These are phyloP conservation scores for Cutaneotrichosporon sp. DNA, from an alignment of 1,284 basidiomycete genomes.

Conservation along the genomic window DNA sequence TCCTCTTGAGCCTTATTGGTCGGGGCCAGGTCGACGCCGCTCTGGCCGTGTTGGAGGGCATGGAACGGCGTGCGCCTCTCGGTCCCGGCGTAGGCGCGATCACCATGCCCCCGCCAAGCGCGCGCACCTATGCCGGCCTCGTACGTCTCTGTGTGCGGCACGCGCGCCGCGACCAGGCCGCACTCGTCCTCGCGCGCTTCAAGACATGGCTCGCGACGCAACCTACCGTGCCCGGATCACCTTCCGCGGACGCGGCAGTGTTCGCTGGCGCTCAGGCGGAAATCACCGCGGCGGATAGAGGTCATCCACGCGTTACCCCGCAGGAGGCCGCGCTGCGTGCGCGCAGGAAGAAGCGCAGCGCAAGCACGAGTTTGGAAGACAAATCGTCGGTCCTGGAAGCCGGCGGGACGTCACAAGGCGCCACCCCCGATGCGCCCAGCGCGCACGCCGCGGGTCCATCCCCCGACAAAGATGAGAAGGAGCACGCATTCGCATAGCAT, in stretches of 20 bases:
- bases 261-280: no score
- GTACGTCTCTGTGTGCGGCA: constrained; percentile 2
- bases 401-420: no score
- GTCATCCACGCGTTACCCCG: no score
- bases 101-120: constrained; percentile 5
- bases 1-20: constrained; percentile 21
- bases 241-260: no score
- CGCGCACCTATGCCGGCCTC: constrained; percentile 13
- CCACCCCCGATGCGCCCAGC: no score
- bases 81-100: not conserved
- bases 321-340: no score
- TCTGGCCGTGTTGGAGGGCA: constrained; percentile 20
- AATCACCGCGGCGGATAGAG: no score
- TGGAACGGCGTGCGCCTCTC: constrained; percentile 14
- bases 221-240: no score
- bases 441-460: no score
- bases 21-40: constrained; percentile 18
- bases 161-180: not conserved
- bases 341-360: no score
- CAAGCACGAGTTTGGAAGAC: no score
- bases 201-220: not conserved
- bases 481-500: constrained; percentile 4
- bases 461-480: not conserved
- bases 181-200: not conserved
- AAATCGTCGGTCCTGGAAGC: no score